phyloP scores from a whole-genome alignment of 768 basidiomycete species.

The Hygrocybe punicea region DNA sequence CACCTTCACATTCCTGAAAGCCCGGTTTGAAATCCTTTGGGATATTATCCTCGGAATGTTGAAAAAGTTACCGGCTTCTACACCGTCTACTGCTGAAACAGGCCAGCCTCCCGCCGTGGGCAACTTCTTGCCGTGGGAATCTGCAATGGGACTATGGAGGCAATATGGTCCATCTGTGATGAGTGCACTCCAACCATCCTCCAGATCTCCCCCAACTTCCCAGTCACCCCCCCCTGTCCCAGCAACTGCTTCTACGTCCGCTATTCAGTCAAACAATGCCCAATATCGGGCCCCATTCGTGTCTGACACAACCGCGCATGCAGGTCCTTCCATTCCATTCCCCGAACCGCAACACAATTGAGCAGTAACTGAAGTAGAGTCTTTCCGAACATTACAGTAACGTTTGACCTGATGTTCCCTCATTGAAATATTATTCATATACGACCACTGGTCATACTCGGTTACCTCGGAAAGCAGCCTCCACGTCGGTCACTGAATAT shows the following conservation, averaged over 20 bases:
- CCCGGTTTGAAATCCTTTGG: conserved; percentile 48
- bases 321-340: conserved; percentile 30
- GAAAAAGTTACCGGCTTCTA: conserved; percentile 37
- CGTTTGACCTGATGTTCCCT: conserved; percentile 1
- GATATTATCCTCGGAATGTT: conserved; percentile 44
- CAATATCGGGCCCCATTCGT: not conserved
- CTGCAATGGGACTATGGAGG: conserved; percentile 39
- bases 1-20: conserved; percentile 51
- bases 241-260: conserved; percentile 20
- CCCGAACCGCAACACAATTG: conserved; percentile 36
- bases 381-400: not conserved
- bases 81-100: conserved; percentile 21
- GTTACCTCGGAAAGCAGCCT: conserved; percentile 72
- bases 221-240: not conserved
- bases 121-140: conserved; percentile 21
- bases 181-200: conserved; percentile 26
- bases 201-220: conserved; percentile 5
- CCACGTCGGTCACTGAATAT: conserved; percentile 70
- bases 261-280: conserved; percentile 11
- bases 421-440: not conserved
- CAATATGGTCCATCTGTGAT: conserved; percentile 41
- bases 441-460: conserved; percentile 12
- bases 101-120: conserved; percentile 21
- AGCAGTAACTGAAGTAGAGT: not conserved
- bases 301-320: not conserved